phyloP scores from a whole-genome alignment of 1,284 basidiomycete genomes.

The Wallemia hederae region DNA sequence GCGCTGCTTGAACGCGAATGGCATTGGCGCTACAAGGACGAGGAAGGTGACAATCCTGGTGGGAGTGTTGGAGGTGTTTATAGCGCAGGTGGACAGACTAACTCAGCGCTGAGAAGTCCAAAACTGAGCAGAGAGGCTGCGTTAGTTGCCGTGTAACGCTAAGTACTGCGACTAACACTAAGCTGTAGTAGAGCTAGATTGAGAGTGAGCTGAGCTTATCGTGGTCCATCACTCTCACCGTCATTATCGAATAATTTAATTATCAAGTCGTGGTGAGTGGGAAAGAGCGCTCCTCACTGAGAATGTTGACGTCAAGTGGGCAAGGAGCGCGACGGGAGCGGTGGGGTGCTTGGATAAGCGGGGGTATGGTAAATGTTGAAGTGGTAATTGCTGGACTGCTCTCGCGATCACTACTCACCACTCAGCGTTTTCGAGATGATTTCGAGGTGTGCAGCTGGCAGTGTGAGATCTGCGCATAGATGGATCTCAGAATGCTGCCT shows the following conservation, averaged over 20 bases:
- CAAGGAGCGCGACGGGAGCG: too few relatives aligned
- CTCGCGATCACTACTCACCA: too few relatives aligned
- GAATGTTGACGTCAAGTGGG: background rate
- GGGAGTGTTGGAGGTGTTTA: background rate
- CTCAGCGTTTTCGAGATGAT: too few relatives aligned
- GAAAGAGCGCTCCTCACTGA: background rate
- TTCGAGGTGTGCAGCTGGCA: too few relatives aligned
- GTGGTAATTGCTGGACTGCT: too few relatives aligned
- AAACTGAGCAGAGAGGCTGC: constrained; percentile 25
- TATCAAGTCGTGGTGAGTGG: background rate
- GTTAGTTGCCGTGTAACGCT: constrained; percentile 27
- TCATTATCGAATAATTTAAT: background rate
- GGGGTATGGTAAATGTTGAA: too few relatives aligned
- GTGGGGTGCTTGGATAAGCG: too few relatives aligned
- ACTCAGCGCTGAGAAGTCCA: constrained; percentile 39
- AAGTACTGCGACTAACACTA: constrained; percentile 1
- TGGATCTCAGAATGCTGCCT: too few relatives aligned
- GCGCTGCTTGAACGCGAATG: constrained; percentile 35
- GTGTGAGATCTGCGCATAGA: too few relatives aligned
- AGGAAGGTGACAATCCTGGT: constrained; percentile 39
- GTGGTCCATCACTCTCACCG: background rate
- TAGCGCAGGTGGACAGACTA: constrained; percentile 7
- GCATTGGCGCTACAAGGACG: constrained; percentile 41
- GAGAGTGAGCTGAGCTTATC: background rate
- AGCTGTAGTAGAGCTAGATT: background rate